Conservation (phyloP, 1,284 basidiomycete species). For the Albatrellus sp. region DNA sequence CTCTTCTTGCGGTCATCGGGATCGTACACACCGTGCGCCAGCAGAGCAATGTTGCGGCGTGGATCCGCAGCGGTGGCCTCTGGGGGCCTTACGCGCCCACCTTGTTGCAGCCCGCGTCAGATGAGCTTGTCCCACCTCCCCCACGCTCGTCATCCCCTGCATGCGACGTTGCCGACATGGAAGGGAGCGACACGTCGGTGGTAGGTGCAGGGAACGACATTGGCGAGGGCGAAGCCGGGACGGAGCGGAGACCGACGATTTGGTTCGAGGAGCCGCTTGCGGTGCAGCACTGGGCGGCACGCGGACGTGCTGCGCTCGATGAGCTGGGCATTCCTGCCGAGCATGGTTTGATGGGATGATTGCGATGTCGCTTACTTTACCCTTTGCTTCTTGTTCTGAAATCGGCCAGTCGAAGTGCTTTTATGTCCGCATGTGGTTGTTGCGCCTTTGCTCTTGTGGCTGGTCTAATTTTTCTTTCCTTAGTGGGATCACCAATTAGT, state of each 20-base stretch:
- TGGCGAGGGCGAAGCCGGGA: neutral
- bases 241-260: constrained; percentile 15
- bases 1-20: constrained; percentile 60
- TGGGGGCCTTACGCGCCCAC: constrained; percentile 19
- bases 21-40: constrained; percentile 46
- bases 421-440: no score
- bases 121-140: constrained; percentile 4
- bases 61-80: constrained; percentile 50
- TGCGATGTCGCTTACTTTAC: neutral
- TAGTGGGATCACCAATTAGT: no score
- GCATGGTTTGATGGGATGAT: constrained; percentile 24
- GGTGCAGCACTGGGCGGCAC: constrained; percentile 35
- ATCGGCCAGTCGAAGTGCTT: no score
- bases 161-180: constrained; percentile 3
- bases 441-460: no score
- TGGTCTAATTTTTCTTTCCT: no score
- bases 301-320: constrained; percentile 35
- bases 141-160: neutral
- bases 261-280: constrained; percentile 45
- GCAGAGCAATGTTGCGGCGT: constrained; percentile 55
- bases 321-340: constrained; percentile 35
- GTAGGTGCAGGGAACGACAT: neutral
- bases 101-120: constrained; percentile 9
- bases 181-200: neutral
- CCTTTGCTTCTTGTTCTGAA: no score